Conservation (phyloP, 805 yeast genomes). For the Candida glaebosa region DNA sequence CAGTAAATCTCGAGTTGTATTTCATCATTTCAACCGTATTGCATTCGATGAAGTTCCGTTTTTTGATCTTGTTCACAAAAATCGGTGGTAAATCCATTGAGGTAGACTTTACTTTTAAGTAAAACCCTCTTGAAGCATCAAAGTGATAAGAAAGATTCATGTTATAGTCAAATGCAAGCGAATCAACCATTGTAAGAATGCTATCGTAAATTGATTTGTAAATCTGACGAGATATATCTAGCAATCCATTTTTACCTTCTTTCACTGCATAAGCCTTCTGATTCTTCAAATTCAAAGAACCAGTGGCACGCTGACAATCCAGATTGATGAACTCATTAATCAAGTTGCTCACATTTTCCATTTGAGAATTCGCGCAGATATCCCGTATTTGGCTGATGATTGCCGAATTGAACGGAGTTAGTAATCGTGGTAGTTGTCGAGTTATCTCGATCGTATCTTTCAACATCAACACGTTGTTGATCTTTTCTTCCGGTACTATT, state of each 20-base stretch:
- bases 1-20: constrained; percentile 35
- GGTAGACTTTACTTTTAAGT: constrained; percentile 5
- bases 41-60: constrained; percentile 9
- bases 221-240: constrained; percentile 9
- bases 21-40: constrained; percentile 10
- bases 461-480: constrained; percentile 39
- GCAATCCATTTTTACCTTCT: constrained; percentile 9
- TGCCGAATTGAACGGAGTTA: not conserved
- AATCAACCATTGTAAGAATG: constrained; percentile 1
- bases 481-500: constrained; percentile 27
- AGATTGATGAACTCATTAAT: constrained; percentile 6
- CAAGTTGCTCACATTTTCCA: not conserved
- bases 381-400: constrained; percentile 6
- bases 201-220: constrained; percentile 5
- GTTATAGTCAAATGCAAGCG: constrained; percentile 1
- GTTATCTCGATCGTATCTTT: constrained; percentile 28
- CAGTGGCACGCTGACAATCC: constrained; percentile 9
- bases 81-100: not conserved
- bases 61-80: constrained; percentile 7
- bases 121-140: constrained; percentile 8
- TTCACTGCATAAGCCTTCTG: constrained; percentile 9
- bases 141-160: constrained; percentile 5
- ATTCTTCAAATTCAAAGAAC: constrained; percentile 5
- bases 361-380: constrained; percentile 5
- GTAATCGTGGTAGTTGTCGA: not conserved